A percentile compares a stretch with the other conserved stretches of the same genome.
Conservation (phyloP, 176 grass and related monocot genomes). For the Guadua angustifolia region DNA sequence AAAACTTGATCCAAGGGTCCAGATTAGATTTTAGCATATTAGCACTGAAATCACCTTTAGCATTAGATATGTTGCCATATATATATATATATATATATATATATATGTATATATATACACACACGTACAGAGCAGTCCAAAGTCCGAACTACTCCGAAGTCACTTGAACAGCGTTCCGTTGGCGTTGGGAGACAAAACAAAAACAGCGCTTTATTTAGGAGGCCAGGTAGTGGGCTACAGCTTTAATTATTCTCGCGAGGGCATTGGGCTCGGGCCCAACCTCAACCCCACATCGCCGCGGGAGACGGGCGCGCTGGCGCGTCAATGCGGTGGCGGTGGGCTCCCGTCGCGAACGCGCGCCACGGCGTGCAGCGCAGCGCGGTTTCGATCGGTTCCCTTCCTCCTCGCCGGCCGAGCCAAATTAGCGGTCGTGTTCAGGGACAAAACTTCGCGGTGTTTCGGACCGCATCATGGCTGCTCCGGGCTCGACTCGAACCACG, state of each 20-base stretch:
- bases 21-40: too few species aligned
- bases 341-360: neutral
- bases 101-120: too few species aligned
- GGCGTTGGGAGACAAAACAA: constrained; percentile 28
- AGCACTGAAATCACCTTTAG: too few species aligned
- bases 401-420: constrained; percentile 39
- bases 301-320: constrained; percentile 11
- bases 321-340: constrained; percentile 19
- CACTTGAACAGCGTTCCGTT: neutral
- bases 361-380: neutral
- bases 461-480: constrained; percentile 19
- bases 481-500: too few species aligned
- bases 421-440: constrained; percentile 33
- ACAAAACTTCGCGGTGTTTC: constrained; percentile 45
- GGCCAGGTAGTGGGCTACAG: neutral
- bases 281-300: constrained; percentile 29
- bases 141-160: neutral
- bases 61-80: too few species aligned
- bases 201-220: neutral
- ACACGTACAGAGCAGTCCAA: too few species aligned
- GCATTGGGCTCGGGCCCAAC: constrained; percentile 26
- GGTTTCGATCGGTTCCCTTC: too few species aligned
- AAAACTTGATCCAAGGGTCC: too few species aligned
- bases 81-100: too few species aligned
- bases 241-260: neutral